Base-by-base conservation (phyloP, 2,329 filamentous ascomycete species). In the Ascocoryne sarcoides region DNA sequence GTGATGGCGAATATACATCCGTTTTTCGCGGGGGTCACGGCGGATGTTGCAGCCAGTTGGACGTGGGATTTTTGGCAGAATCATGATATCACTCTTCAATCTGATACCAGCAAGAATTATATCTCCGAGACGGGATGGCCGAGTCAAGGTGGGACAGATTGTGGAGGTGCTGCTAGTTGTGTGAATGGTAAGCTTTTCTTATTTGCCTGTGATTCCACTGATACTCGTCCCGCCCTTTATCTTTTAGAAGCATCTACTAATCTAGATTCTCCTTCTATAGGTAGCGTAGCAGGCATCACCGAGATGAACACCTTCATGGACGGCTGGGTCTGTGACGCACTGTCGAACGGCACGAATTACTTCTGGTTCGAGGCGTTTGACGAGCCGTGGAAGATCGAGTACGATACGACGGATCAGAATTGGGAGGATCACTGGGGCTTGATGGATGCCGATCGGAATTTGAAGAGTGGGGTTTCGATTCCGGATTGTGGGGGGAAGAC, bases 331-430 rank as follows among this genome's bases (percentile, higher is more conserved):
- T 96, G 90, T 61, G 70, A 77, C 37, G 79, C 84, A 9, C 64
- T 95, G 47, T 67, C 67, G 17, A 94, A 95, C 55, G 83, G 81
- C 33, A 95, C 88, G 2, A 79, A 93, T 51, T 96, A 94, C 61
- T 95, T 95, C 59, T 96, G 90, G 90, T 95, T 96, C 60, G 85
- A 89, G 59, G 87, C 88, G 8, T 96, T 95, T 60, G 90, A 96
- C 59, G 90, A 96, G 69, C 88, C 88, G 2, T 96, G 90, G 90
- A 95, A 96, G 67, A 68, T 82, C 40, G 57, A 62, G 14, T 95
- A 79, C 65, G 82, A 95, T 60, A 68, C 67, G 4, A 36, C 63
- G 42, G 67, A 70, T 30, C 70, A 90, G 65, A 71, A 84, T 38
- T 95, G 89, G 89, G 90, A 96, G 66, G 86, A 94, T 60, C 84